Evolutionary conservation across 1,284 basidiomycete genomes (phyloP), one percentile per base, ranked within the genome.

Genomic region (Cutaneotrichosporon arboriforme): DNA sequence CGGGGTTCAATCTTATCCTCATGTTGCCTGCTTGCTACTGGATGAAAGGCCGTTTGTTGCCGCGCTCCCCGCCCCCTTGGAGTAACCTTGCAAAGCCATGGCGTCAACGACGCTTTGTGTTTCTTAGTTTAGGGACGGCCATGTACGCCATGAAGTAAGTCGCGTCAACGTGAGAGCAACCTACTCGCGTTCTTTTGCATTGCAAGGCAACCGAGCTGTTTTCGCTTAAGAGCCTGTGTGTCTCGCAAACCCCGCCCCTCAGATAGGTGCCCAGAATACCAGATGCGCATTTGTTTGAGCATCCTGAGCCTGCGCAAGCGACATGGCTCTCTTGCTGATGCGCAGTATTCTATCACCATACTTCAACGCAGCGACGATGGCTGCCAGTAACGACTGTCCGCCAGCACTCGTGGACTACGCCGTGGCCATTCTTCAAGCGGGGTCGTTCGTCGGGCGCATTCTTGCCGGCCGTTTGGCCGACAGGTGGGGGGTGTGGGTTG

Each of bases 71-170:
- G 0, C 48, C 56, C 3, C 62, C 60, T 0, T 59, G 58, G 51
- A 51, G 41, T 1, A 23, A 48, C 8, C 54, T 60, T 2, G 33
- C 38, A 34, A 18, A 21, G 8, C 70, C 70, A 2, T 70, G 66
- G 66, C 57, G 53, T 34, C 64, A 69, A 17, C 12, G 44, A 2
- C 55, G 59, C 37, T 72, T 64, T 45, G 49, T 60, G 10, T 69
- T 63, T 46, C 55, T 70, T 12, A 62, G 64, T 33, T 21, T 64
- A 10, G 40, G 46, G 60, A 65, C 56, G 47, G 65, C 56, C 21
- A 21, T 68, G n/a, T 56, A 61, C 31, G 33, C 20, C 21, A 23
- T 38, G 26, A 67, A 64, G 46, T 47, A 22, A 37, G 46, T 47
- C 4, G 14, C 18, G 10, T 4, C n/a, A 15, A 17, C n/a, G n/a